Percentiles rank a stretch among this genome's conserved stretches.
These are phyloP conservation scores for Rusavskia elegans DNA, from an alignment of 495 filamentous ascomycete genomes.

Conservation along the genomic window DNA sequence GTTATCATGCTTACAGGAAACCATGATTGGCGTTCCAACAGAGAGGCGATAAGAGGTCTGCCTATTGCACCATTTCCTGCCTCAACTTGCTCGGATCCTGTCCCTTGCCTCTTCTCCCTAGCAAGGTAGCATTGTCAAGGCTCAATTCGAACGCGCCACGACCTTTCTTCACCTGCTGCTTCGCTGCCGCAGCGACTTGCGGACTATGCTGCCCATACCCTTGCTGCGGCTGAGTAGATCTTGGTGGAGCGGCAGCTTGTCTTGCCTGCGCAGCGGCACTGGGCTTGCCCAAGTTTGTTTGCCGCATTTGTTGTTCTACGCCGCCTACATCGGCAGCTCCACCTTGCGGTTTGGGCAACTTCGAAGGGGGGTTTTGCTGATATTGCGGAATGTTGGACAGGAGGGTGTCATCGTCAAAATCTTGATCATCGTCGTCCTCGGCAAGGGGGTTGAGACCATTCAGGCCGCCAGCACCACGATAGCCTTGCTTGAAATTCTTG, in stretches of 20 bases:
- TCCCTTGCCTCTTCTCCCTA: slow-evolving; percentile 55
- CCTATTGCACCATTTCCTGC: slow-evolving; percentile 16
- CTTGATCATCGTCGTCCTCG: slow-evolving; percentile 47
- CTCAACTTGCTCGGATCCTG: slow-evolving; percentile 17
- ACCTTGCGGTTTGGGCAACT: slow-evolving; percentile 49
- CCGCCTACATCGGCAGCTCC: slow-evolving; percentile 46
- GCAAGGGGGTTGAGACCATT: slow-evolving; percentile 41
- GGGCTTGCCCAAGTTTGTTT: slow-evolving; percentile 50
- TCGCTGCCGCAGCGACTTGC: slow-evolving; percentile 61
- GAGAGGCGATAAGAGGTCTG: background rate
- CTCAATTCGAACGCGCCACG: slow-evolving; percentile 74
- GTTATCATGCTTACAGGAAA: too few species aligned
- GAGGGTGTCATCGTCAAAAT: slow-evolving; percentile 32
- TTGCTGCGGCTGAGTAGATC: slow-evolving; percentile 27
- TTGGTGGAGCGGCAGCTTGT: slow-evolving; percentile 28
- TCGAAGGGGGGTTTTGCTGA: slow-evolving; percentile 35
- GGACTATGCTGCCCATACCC: slow-evolving; percentile 77
- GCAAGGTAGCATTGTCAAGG: slow-evolving; percentile 72
- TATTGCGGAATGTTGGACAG: slow-evolving; percentile 10
- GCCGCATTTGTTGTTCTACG: slow-evolving; percentile 75
- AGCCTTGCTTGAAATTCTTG: slow-evolving; percentile 60
- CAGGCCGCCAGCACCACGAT: slow-evolving; percentile 35
- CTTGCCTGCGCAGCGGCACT: slow-evolving; percentile 43
- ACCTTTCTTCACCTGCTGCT: slow-evolving; percentile 50
- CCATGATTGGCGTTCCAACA: too few species aligned